These are phyloP conservation scores for Boletus rubropictus DNA, from an alignment of 768 basidiomycete genomes.

Conservation along the genomic window DNA sequence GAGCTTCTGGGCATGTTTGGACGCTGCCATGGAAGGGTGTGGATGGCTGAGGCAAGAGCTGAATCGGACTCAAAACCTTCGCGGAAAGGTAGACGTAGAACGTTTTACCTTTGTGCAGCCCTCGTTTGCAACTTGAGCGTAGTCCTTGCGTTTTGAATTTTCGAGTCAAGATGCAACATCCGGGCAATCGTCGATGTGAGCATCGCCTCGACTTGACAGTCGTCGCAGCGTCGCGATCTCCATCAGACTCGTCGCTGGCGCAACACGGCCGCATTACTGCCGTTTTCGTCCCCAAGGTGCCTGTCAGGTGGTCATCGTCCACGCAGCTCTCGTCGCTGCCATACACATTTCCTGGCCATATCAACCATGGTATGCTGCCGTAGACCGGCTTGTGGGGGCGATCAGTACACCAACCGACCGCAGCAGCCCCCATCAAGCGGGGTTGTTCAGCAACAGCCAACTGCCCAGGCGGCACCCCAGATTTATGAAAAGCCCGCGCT, in stretches of 20 bases:
- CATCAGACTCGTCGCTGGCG: no score
- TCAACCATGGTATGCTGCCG: slow-evolving; percentile 66
- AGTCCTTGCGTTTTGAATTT: no score
- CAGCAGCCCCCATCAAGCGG: slow-evolving; percentile 25
- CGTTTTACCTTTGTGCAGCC: no score
- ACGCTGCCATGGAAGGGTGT: slow-evolving; percentile 23
- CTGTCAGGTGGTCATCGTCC: neutral
- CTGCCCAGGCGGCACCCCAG: slow-evolving; percentile 31
- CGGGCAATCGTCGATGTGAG: neutral
- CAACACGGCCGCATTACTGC: slow-evolving; percentile 10
- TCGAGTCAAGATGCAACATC: no score
- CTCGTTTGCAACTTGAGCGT: no score
- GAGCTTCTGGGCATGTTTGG: slow-evolving; percentile 46
- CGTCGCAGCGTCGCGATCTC: no score
- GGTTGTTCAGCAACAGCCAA: slow-evolving; percentile 51
- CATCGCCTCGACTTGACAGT: neutral
- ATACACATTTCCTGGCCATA: no score
- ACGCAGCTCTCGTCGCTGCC: neutral
- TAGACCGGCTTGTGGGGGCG: slow-evolving; percentile 33
- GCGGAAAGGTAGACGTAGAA: slow-evolving; percentile 5
- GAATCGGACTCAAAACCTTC: slow-evolving; percentile 22
- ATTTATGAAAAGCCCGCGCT: slow-evolving; percentile 38
- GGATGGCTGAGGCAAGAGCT: no score
- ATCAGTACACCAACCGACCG: slow-evolving; percentile 32
- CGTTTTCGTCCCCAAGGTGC: slow-evolving; percentile 12